These are phyloP conservation scores for Neurospora hispaniola DNA, from an alignment of 495 filamentous ascomycete genomes.

Conservation along the genomic window DNA sequence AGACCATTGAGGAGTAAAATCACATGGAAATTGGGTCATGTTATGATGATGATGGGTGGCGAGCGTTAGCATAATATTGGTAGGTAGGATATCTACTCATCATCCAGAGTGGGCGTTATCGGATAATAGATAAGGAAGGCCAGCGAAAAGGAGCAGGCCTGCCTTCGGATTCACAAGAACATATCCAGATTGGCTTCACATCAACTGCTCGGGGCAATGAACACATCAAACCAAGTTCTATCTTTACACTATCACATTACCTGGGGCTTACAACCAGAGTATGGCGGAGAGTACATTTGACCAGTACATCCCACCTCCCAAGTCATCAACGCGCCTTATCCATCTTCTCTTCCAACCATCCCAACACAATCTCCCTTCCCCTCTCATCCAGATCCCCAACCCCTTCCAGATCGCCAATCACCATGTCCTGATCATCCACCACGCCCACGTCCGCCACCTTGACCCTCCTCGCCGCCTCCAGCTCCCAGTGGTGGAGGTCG, in stretches of 20 bases:
- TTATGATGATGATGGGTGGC: neutral
- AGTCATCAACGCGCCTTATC: neutral
- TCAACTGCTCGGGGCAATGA: neutral
- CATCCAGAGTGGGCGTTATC: neutral
- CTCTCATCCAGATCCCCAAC: slow-evolving; percentile 5
- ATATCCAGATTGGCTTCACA: neutral
- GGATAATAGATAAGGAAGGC: neutral
- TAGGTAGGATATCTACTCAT: neutral
- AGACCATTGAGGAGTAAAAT: slow-evolving; percentile 80
- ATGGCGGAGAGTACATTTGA: neutral
- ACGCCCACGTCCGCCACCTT: neutral
- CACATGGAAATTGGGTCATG: neutral
- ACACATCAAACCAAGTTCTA: neutral
- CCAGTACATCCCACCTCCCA: neutral
- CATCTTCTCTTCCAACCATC: slow-evolving; percentile 21
- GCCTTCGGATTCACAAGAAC: neutral
- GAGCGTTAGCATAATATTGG: neutral
- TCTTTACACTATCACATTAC: neutral
- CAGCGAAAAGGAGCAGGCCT: neutral
- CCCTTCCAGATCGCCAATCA: neutral
- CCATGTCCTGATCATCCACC: slow-evolving; percentile 1
- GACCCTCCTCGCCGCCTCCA: slow-evolving; percentile 11
- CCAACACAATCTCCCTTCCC: slow-evolving; percentile 10
- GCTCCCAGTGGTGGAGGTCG: neutral
- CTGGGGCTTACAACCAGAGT: neutral